Conservation (phyloP, 805 yeast species). For the Yamadazyma takamatsuzukensis region DNA sequence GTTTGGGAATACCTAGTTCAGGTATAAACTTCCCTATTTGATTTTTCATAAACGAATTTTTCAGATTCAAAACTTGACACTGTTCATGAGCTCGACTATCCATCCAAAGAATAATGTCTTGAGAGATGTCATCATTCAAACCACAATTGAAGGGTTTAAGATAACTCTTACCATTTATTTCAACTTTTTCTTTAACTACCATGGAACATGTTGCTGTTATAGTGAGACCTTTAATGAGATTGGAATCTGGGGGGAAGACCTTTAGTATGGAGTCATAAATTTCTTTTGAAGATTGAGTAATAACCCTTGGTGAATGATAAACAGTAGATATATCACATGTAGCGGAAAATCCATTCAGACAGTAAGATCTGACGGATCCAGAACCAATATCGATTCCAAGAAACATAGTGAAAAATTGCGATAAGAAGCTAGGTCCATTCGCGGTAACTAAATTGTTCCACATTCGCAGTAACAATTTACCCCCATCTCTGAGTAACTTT, state of each 20-base stretch:
- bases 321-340: constrained; percentile 16
- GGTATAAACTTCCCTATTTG: constrained; percentile 47
- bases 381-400: constrained; percentile 54
- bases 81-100: constrained; percentile 43
- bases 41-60: constrained; percentile 10
- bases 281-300: constrained; percentile 42
- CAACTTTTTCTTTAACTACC: constrained; percentile 37
- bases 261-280: constrained; percentile 29
- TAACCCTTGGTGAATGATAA: constrained; percentile 13
- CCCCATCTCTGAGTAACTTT: too few species aligned
- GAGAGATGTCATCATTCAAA: constrained; percentile 10
- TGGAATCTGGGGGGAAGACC: constrained; percentile 14
- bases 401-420: constrained; percentile 5
- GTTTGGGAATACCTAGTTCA: constrained; percentile 58
- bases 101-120: constrained; percentile 59
- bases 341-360: constrained; percentile 15
- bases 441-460: too few species aligned
- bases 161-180: constrained; percentile 11
- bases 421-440: too few species aligned
- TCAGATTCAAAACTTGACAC: constrained; percentile 25
- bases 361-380: constrained; percentile 43
- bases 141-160: constrained; percentile 31
- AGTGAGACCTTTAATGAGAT: constrained; percentile 10
- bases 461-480: too few species aligned
- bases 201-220: constrained; percentile 60